phyloP scores from a whole-genome alignment of 495 filamentous ascomycete species.

The Aspergillus taichungensis region DNA sequence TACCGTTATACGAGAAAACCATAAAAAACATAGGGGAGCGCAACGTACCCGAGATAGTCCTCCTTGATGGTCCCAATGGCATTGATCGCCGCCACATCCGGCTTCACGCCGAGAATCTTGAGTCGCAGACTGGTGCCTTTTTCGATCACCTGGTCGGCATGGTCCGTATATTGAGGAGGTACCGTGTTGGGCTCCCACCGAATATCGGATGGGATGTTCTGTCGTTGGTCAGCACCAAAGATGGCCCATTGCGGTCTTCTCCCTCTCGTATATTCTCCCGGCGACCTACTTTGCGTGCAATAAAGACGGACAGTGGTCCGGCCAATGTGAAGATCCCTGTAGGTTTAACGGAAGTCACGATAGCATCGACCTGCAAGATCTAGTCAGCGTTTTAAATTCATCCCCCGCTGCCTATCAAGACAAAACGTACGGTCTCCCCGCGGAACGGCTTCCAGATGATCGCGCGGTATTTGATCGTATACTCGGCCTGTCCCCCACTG shows the following conservation, averaged over 20 bases:
- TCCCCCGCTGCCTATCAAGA: background rate
- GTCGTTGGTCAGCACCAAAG: conserved; percentile 12
- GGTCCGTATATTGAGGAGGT: conserved; percentile 73
- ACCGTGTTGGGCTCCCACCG: conserved; percentile 88
- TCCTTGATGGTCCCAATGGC: conserved; percentile 97
- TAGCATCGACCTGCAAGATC: conserved; percentile 69
- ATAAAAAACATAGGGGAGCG: background rate
- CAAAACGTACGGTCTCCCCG: conserved; percentile 74
- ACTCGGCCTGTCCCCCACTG: conserved; percentile 81
- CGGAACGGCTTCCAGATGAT: conserved; percentile 97
- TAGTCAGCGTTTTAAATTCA: background rate
- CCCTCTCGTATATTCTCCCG: background rate
- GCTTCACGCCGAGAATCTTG: conserved; percentile 85
- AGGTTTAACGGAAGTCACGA: conserved; percentile 80
- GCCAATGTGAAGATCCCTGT: conserved; percentile 90
- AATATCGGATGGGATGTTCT: conserved; percentile 85
- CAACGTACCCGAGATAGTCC: conserved; percentile 48
- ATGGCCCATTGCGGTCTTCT: background rate
- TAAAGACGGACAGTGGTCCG: conserved; percentile 81
- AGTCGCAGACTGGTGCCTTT: conserved; percentile 86
- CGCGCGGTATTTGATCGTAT: conserved; percentile 87
- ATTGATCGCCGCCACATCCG: conserved; percentile 86
- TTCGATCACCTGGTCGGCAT: conserved; percentile 88
- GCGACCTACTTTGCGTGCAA: conserved; percentile 68
- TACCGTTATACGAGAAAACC: background rate